Evolutionary conservation across 805 yeast genomes (phyloP).

Genomic region (Metschnikowia gruessii): DNA sequence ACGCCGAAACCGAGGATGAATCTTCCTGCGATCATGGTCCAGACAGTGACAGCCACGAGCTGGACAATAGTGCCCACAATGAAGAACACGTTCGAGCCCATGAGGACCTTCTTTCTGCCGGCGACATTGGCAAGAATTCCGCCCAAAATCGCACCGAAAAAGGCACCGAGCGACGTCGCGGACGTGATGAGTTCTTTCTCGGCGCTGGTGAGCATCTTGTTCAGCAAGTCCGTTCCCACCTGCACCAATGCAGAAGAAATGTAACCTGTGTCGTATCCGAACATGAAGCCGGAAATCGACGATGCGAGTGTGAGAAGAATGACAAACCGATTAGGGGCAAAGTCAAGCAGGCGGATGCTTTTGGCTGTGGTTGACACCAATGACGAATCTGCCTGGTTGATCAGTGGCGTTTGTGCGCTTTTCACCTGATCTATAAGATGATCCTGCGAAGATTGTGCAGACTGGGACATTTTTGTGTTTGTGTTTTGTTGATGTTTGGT

Average conservation of each 20-base stretch:
- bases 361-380: slow-evolving; percentile 9
- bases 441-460: slow-evolving; percentile 10
- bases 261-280: slow-evolving; percentile 97
- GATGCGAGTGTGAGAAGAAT: slow-evolving; percentile 68
- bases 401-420: slow-evolving; percentile 9
- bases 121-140: slow-evolving; percentile 78
- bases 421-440: slow-evolving; percentile 2
- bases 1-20: slow-evolving; percentile 95
- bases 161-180: slow-evolving; percentile 92
- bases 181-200: slow-evolving; percentile 89
- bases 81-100: slow-evolving; percentile 80
- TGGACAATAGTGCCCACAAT: slow-evolving; percentile 83
- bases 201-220: slow-evolving; percentile 58
- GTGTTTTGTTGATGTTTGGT: background rate
- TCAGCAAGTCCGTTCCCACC: slow-evolving; percentile 66
- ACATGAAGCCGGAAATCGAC: slow-evolving; percentile 92
- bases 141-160: slow-evolving; percentile 72
- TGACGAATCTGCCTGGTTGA: slow-evolving; percentile 7
- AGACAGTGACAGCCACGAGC: slow-evolving; percentile 72
- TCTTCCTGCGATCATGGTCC: slow-evolving; percentile 92
- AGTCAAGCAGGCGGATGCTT: slow-evolving; percentile 8
- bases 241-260: slow-evolving; percentile 90
- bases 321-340: slow-evolving; percentile 49
- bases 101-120: slow-evolving; percentile 82
- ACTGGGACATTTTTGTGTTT: slow-evolving; percentile 5